These are phyloP conservation scores for Anthracocystis setariae DNA, from an alignment of 1,284 basidiomycete genomes.

Conservation along the genomic window DNA sequence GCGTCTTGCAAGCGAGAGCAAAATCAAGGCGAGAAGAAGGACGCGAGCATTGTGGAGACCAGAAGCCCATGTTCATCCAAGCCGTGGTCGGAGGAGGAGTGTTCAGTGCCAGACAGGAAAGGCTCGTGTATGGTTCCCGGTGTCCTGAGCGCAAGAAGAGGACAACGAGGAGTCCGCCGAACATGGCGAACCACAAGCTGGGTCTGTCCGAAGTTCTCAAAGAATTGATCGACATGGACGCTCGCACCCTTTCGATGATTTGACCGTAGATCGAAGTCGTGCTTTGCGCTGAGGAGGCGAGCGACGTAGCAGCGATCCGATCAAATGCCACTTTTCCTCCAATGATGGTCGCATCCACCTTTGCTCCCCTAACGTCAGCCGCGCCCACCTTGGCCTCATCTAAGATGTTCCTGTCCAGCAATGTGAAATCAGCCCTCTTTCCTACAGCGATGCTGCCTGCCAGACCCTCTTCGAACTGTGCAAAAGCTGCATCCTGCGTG, in stretches of 20 bases:
- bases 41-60: constrained; percentile 26
- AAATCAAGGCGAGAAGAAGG: constrained; percentile 25
- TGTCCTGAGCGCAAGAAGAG: constrained; percentile 6
- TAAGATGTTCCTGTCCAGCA: constrained; percentile 84
- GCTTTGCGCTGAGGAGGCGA: not conserved
- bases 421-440: constrained; percentile 85
- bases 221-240: not conserved
- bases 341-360: constrained; percentile 79
- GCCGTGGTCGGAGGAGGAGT: constrained; percentile 40
- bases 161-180: constrained; percentile 10
- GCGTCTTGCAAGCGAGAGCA: constrained; percentile 44
- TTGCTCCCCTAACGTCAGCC: constrained; percentile 76
- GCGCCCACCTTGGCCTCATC: constrained; percentile 70
- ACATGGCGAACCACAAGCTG: constrained; percentile 6
- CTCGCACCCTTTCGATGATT: not conserved
- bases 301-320: constrained; percentile 20
- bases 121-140: constrained; percentile 24
- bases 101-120: constrained; percentile 44
- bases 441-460: constrained; percentile 74
- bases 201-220: not conserved
- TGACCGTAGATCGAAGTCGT: not conserved
- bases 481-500: constrained; percentile 86
- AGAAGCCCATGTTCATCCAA: constrained; percentile 64
- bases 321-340: constrained; percentile 80
- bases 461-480: constrained; percentile 79